These are phyloP conservation scores for Yamadazyma pseudoaaseri DNA, from an alignment of 1,139 yeast genomes.

Conservation along the genomic window DNA sequence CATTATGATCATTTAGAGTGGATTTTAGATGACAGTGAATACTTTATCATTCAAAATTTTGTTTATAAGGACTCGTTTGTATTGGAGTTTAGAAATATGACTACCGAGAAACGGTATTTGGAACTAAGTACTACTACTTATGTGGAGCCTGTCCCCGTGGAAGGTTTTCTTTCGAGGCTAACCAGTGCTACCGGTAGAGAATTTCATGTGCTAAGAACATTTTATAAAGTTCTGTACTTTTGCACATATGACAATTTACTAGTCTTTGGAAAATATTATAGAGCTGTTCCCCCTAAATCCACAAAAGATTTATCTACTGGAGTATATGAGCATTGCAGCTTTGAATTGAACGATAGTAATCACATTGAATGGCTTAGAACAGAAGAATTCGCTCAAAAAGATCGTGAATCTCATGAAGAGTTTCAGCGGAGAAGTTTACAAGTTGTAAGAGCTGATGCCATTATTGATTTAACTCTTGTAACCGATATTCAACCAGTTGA, in stretches of 20 bases:
- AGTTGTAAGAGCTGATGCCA: conserved; percentile 56
- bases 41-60: conserved; percentile 35
- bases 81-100: conserved; percentile 57
- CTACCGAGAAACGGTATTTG: conserved; percentile 4
- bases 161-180: conserved; percentile 69
- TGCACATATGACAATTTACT: conserved; percentile 61
- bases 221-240: conserved; percentile 60
- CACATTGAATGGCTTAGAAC: conserved; percentile 62
- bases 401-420: conserved; percentile 58
- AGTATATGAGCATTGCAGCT: conserved; percentile 52
- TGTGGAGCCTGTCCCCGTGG: conserved; percentile 65
- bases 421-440: conserved; percentile 59
- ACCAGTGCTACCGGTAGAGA: conserved; percentile 52
- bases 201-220: conserved; percentile 39
- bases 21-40: conserved; percentile 55
- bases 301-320: conserved; percentile 24
- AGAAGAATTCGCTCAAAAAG: conserved; percentile 48
- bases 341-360: conserved; percentile 40
- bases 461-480: conserved; percentile 59
- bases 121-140: background rate
- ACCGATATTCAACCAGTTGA: conserved; percentile 32
- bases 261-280: conserved; percentile 53
- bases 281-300: conserved; percentile 64
- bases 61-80: conserved; percentile 25
- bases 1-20: conserved; percentile 77